Conservation (phyloP, 176 grass and related monocot genomes). For the Raddia distichophylla region DNA sequence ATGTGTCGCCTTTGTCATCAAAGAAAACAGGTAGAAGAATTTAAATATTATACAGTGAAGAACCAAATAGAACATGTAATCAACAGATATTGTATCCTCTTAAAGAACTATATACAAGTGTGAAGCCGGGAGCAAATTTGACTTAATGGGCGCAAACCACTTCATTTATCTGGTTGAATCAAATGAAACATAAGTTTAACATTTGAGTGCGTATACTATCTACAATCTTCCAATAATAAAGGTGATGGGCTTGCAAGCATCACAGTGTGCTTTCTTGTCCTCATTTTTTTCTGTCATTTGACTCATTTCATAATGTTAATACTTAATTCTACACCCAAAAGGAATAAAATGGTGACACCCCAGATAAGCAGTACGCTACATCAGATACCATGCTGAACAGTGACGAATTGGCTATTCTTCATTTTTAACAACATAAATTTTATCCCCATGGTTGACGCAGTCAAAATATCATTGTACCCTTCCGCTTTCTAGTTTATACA, state of each 20-base stretch:
- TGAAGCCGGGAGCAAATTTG: not conserved
- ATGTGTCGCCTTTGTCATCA: slow-evolving; percentile 27
- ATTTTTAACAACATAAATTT: slow-evolving; percentile 21
- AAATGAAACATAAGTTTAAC: slow-evolving; percentile 17
- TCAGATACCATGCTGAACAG: slow-evolving; percentile 20
- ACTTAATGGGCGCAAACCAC: not conserved
- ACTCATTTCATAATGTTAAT: not conserved
- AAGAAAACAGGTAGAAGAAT: slow-evolving; percentile 28
- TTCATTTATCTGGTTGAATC: not conserved
- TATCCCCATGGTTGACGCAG: not conserved
- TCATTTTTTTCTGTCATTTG: not conserved
- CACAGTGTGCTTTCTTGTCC: not conserved
- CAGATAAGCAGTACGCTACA: slow-evolving; percentile 3
- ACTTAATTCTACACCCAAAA: not conserved
- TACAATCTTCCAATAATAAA: slow-evolving; percentile 8
- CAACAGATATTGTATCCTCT: slow-evolving; percentile 14
- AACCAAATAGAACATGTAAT: slow-evolving; percentile 25
- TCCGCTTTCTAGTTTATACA: slow-evolving; percentile 9
- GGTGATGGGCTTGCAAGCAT: slow-evolving; percentile 14
- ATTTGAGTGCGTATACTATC: slow-evolving; percentile 8
- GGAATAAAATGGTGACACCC: not conserved
- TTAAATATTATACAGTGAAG: slow-evolving; percentile 29
- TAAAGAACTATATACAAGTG: not conserved
- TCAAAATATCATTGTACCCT: slow-evolving; percentile 16
- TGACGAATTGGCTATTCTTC: not conserved